Evolutionary conservation across 495 filamentous ascomycete species (phyloP).

Genomic region (Aspergillus homomorphus): DNA sequence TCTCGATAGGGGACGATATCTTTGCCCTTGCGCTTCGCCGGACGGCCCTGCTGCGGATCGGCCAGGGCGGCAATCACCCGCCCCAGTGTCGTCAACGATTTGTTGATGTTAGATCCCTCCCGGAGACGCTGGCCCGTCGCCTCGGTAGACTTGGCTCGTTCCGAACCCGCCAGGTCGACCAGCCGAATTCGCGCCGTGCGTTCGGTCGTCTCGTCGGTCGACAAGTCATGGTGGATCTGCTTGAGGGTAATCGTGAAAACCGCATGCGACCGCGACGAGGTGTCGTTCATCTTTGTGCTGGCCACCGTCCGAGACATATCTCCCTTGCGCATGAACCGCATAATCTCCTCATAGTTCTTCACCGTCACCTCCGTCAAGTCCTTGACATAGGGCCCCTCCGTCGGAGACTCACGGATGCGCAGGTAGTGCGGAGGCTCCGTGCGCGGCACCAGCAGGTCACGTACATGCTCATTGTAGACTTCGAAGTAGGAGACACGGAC

Average conservation of each 20-base stretch:
- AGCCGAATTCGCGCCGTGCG: slow-evolving; percentile 88
- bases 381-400: slow-evolving; percentile 96
- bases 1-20: slow-evolving; percentile 91
- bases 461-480: slow-evolving; percentile 99
- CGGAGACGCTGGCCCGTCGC: slow-evolving; percentile 86
- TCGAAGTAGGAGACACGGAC: slow-evolving; percentile 98
- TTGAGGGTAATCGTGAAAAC: slow-evolving; percentile 98
- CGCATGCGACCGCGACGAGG: slow-evolving; percentile 86
- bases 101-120: slow-evolving; percentile 98
- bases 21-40: slow-evolving; percentile 51
- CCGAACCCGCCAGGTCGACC: slow-evolving; percentile 92
- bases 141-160: slow-evolving; percentile 93
- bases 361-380: slow-evolving; percentile 91
- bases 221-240: slow-evolving; percentile 92
- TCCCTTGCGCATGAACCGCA: slow-evolving; percentile 85
- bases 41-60: slow-evolving; percentile 64
- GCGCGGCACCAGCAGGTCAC: slow-evolving; percentile 80
- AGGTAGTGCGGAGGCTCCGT: slow-evolving; percentile 83
- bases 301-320: slow-evolving; percentile 88
- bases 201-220: slow-evolving; percentile 93
- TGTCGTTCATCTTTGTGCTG: slow-evolving; percentile 99
- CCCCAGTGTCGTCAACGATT: slow-evolving; percentile 92
- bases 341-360: slow-evolving; percentile 74
- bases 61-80: slow-evolving; percentile 96
- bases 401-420: slow-evolving; percentile 93